A percentile compares a stretch with the other conserved stretches of the same genome.
phyloP scores from a whole-genome alignment of 805 yeast species.

The Wickerhamiella sergipiensis region DNA sequence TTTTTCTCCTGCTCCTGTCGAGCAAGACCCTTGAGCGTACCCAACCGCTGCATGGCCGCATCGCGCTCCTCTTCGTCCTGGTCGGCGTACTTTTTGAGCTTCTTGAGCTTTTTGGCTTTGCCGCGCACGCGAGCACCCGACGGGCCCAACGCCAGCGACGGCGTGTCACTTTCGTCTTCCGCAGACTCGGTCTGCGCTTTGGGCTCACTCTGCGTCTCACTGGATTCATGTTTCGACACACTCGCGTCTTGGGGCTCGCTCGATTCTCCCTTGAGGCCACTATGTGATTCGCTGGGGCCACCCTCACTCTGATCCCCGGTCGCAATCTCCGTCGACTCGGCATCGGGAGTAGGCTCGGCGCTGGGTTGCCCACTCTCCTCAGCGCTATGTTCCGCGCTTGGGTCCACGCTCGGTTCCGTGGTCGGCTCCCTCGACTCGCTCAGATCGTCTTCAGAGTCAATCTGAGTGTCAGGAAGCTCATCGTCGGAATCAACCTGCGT shows the following conservation, averaged over 20 bases:
- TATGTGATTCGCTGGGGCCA: too few relatives aligned
- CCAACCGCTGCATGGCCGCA: conserved; percentile 65
- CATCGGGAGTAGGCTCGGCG: too few relatives aligned
- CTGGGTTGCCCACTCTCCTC: too few relatives aligned
- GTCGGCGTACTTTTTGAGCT: conserved; percentile 68
- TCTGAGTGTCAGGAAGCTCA: too few relatives aligned
- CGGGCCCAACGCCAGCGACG: conserved; percentile 1
- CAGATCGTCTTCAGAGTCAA: too few relatives aligned
- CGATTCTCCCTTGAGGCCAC: too few relatives aligned
- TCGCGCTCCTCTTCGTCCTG: conserved; percentile 84
- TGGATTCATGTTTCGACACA: neutral
- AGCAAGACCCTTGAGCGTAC: conserved; percentile 54
- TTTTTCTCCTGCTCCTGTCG: conserved; percentile 25
- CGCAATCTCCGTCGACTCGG: too few relatives aligned
- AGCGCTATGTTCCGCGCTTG: too few relatives aligned
- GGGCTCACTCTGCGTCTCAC: too few relatives aligned
- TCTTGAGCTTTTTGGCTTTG: conserved; percentile 69
- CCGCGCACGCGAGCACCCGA: conserved; percentile 44
- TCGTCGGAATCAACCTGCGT: conserved; percentile 16
- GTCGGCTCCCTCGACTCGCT: neutral
- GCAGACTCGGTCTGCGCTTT: neutral
- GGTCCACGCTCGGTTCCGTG: neutral
- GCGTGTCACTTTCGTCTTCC: conserved; percentile 2
- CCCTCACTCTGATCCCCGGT: too few relatives aligned
- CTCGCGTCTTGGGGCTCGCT: too few relatives aligned